phyloP scores from a whole-genome alignment of 2,329 filamentous ascomycete species.

The Trichoderma citrinoviride region DNA sequence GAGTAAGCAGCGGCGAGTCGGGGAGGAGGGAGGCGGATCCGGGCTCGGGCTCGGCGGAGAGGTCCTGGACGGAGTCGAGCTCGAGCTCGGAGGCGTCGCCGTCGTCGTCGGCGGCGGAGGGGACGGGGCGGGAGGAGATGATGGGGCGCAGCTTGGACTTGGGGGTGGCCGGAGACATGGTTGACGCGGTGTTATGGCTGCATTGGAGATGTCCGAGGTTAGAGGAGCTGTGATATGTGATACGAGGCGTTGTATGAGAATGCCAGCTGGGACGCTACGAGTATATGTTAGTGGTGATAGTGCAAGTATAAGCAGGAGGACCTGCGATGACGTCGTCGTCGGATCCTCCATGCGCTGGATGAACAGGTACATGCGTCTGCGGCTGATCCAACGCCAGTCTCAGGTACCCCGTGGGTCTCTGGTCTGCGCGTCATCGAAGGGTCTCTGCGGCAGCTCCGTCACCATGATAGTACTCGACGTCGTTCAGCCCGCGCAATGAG shows the following conservation, averaged over 20 bases:
- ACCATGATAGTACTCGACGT: background rate
- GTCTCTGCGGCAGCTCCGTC: background rate
- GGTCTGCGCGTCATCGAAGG: background rate
- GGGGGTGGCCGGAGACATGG: background rate
- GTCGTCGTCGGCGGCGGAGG: conserved; percentile 1
- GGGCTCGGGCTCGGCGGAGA: background rate
- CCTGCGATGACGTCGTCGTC: conserved; percentile 8
- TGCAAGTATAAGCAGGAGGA: background rate
- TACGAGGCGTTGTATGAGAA: background rate
- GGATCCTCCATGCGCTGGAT: background rate
- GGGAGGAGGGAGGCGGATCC: conserved; percentile 3
- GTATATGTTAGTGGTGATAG: background rate
- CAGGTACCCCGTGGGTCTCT: background rate
- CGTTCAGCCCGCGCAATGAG: too few relatives aligned
- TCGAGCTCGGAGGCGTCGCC: background rate
- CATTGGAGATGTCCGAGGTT: background rate
- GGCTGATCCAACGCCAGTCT: too few relatives aligned
- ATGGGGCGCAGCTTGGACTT: background rate
- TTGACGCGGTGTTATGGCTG: background rate
- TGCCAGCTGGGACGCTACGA: background rate
- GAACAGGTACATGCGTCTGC: background rate
- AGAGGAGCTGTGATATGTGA: background rate
- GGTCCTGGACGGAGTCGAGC: background rate
- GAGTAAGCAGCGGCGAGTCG: conserved; percentile 18
- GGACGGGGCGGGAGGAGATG: background rate